Base-by-base conservation (phyloP, 805 yeast genomes). In the Jamesozyma spencerorum region DNA sequence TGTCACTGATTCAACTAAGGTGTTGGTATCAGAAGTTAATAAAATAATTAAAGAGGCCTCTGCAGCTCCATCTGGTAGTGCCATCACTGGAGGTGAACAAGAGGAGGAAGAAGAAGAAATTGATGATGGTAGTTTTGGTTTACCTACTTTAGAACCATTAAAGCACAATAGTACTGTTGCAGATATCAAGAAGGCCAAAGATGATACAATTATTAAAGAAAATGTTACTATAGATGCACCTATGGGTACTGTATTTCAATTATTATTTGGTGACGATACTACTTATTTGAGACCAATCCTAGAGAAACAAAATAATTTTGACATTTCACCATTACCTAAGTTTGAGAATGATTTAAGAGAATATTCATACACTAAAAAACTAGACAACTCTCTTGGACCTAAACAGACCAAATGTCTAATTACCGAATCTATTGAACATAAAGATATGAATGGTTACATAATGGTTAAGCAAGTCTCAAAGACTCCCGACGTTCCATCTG, bases 401-500 rank as follows among this genome's bases (percentile, higher is more conserved):
- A 81, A 81, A 50, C 82, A 80, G 49, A 80, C 88, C 1, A 69
- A 65, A 47, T 80, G 86, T 63, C 55, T 64, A 15, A 75, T 81
- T 33, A 66, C 69, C 4, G 88, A 81, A 51, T 63, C 62, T 5
- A 58, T 81, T 19, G 75, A 75, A 36, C 64, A 68, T 28, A 60
- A 53, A 44, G 77, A 79, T 50, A 60, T 71, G 14, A 63, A 69
- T 8, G 62, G 62, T 26, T 50, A 48, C 34, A 61, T 75, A 27
- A 53, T 67, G 15, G 73, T 77, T 2, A 63, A 66, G 12, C 81
- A 77, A 47, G 54, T 65, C 1, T 75, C 85, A 0, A 70, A 68
- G 22, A 77, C 85, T 0, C 88, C 87, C 0, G 87, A 81, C 58
- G 85, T 81, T 10, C 88, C 88, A 0, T 75, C 80, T 29, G 94